Percentiles rank a stretch among this genome's conserved stretches.
Conservation (phyloP, 2,329 filamentous ascomycete genomes). For the Diaporthe velutina region DNA sequence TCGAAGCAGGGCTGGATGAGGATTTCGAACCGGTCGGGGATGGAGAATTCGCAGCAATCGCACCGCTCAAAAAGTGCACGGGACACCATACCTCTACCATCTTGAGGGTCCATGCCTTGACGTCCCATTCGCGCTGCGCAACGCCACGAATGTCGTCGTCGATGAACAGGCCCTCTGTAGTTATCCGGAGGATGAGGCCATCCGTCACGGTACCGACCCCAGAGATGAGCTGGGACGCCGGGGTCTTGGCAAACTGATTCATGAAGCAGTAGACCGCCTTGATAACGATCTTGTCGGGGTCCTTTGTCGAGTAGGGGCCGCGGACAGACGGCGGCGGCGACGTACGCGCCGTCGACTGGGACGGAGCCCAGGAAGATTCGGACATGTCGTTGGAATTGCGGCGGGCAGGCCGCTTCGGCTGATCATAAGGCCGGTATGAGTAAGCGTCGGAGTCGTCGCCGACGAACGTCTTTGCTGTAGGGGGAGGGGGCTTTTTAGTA, state of each 20-base stretch:
- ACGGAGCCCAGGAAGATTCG: constrained; percentile 88
- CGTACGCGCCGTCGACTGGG: constrained; percentile 85
- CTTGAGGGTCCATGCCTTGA: constrained; percentile 98
- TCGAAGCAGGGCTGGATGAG: constrained; percentile 45
- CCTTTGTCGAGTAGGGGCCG: constrained; percentile 85
- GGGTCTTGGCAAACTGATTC: constrained; percentile 88
- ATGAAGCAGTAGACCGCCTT: constrained; percentile 94
- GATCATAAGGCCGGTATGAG: constrained; percentile 84
- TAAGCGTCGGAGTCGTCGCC: constrained; percentile 75
- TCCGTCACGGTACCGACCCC: constrained; percentile 90
- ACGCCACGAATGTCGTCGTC: constrained; percentile 94
- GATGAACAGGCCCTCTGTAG: constrained; percentile 94
- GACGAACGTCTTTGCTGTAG: constrained; percentile 69
- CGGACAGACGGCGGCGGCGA: constrained; percentile 85
- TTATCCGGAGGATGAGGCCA: constrained; percentile 90
- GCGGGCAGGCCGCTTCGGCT: constrained; percentile 69
- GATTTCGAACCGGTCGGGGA: constrained; percentile 49
- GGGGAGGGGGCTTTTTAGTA: constrained; percentile 56
- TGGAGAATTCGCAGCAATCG: constrained; percentile 55
- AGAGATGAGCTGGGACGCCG: constrained; percentile 88
- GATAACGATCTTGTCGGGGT: constrained; percentile 97
- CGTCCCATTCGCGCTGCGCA: constrained; percentile 97
- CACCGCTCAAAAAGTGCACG: constrained; percentile 68
- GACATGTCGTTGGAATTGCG: constrained; percentile 80
- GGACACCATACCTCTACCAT: constrained; percentile 89